Percentiles rank a stretch among this genome's conserved stretches.
These are phyloP conservation scores for Abrus precatorius DNA, from an alignment of 306 rosid species.

Conservation along the genomic window DNA sequence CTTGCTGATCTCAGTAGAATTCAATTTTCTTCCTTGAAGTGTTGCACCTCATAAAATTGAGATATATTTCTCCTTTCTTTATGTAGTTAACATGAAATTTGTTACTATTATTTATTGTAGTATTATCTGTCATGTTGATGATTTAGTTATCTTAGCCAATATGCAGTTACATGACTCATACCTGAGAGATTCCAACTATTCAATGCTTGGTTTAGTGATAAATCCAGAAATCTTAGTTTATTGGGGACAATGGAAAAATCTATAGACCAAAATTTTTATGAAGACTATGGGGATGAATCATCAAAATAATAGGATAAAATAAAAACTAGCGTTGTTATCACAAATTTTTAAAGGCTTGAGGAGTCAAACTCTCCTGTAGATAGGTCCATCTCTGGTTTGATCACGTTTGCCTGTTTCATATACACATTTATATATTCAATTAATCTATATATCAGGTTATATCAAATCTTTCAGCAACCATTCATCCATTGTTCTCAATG, in stretches of 20 bases:
- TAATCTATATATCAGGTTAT: constrained; percentile 67
- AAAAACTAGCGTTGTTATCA: not conserved
- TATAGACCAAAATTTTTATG: not conserved
- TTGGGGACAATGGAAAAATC: not conserved
- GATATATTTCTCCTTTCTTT: not conserved
- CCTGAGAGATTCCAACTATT: constrained; percentile 17
- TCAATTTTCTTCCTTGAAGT: constrained; percentile 36
- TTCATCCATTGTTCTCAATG: constrained; percentile 64
- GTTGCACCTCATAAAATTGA: constrained; percentile 10
- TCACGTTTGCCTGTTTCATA: constrained; percentile 23
- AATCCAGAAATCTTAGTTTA: not conserved
- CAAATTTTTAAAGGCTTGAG: constrained; percentile 15
- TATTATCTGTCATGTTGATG: not conserved
- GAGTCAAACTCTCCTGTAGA: not conserved
- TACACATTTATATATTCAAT: constrained; percentile 6
- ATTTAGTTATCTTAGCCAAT: constrained; percentile 3
- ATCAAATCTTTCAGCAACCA: constrained; percentile 80
- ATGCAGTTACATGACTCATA: not conserved
- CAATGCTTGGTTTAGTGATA: not conserved
- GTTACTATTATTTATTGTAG: constrained; percentile 11
- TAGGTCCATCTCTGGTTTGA: not conserved
- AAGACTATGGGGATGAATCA: not conserved
- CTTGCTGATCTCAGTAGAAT: constrained; percentile 11
- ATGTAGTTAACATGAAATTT: constrained; percentile 14
- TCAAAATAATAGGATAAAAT: not conserved